Evolutionary conservation across 2,329 filamentous ascomycete species (phyloP).

Genomic region (Iodosphaeria phyllophila): DNA sequence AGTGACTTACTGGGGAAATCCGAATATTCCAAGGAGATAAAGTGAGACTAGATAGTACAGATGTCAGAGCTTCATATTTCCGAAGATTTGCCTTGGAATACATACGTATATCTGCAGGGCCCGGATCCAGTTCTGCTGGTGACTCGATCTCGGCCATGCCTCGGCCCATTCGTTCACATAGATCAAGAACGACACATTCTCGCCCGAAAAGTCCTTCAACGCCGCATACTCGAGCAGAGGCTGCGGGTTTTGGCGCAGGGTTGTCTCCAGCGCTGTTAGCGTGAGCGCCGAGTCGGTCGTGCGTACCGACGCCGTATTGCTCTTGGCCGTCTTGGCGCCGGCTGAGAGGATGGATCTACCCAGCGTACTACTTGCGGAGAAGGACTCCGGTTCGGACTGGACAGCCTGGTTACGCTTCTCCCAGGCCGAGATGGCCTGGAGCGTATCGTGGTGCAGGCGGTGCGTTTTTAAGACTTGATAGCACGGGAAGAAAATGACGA

Average conservation of each 20-base stretch:
- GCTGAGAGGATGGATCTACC: conserved; percentile 3
- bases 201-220: conserved; percentile 34
- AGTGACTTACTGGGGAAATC: no score
- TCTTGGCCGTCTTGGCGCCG: conserved; percentile 4
- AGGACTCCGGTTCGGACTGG: conserved; percentile 14
- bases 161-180: conserved; percentile 25
- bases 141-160: conserved; percentile 2
- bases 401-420: conserved; percentile 19
- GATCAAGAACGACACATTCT: conserved; percentile 37
- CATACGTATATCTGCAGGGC: no score
- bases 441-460: conserved; percentile 24
- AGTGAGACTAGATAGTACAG: conserved; percentile 8
- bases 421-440: conserved; percentile 29
- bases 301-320: conserved; percentile 2
- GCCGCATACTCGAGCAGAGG: conserved; percentile 33
- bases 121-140: conserved; percentile 4
- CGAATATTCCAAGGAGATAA: conserved; percentile 14
- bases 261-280: conserved; percentile 25
- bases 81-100: no score
- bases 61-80: no score
- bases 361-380: conserved; percentile 9
- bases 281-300: conserved; percentile 5
- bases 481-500: conserved; percentile 44
- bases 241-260: conserved; percentile 23
- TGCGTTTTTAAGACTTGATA: conserved; percentile 31